Evolutionary conservation across 2,329 filamentous ascomycete species (phyloP), one percentile per base, ranked within the genome.

Genomic region (Exophiala aquamarina): DNA sequence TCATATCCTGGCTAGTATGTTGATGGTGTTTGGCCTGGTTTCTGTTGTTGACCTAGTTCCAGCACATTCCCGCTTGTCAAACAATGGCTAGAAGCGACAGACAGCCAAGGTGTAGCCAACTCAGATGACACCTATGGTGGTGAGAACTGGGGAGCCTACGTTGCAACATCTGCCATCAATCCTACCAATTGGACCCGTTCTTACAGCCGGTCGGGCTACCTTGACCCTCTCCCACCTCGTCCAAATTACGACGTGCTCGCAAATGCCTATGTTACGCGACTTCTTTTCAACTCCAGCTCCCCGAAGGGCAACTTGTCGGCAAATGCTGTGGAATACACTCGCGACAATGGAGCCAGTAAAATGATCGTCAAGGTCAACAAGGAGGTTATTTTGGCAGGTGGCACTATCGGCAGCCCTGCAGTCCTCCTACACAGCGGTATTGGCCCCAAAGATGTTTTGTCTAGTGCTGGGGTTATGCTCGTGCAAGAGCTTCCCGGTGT

Each of bases 341-440:
- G 47, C 2, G 61, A 66, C 21, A 52, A 55, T 7, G 64, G 63
- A 9, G 52, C 48, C 4, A 63, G 58, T 2, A 65, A 53, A 7
- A 38, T 52, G 33, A 64, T 62, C 33, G 72, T 68, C 31, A 61
- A 58, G 10, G 73, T 74, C 3, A 70, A 65, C 11, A 66, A 66
- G 36, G 73, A 76, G 55, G 68, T 76, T 31, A 72, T 76, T 48
- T 50, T 75, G 28, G 63, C 71, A 3, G 73, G 63, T 9, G 82
- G 82, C 13, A 75, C 78, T 1, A 84, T 79, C 63, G 82, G 85
- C 65, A 77, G 77, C 2, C 81, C 82, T 6, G 82, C 86, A 61
- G 66, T 87, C 2, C 76, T 87, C 10, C 79, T 83, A 65, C 74
- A 85, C 4, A 79, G 73, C 44, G 83, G 83, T 18, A 73, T 86